Percentiles rank a stretch among this genome's conserved stretches.
These are phyloP conservation scores for Hyaloscypha variabilis DNA, from an alignment of 495 filamentous ascomycete genomes.

Conservation along the genomic window DNA sequence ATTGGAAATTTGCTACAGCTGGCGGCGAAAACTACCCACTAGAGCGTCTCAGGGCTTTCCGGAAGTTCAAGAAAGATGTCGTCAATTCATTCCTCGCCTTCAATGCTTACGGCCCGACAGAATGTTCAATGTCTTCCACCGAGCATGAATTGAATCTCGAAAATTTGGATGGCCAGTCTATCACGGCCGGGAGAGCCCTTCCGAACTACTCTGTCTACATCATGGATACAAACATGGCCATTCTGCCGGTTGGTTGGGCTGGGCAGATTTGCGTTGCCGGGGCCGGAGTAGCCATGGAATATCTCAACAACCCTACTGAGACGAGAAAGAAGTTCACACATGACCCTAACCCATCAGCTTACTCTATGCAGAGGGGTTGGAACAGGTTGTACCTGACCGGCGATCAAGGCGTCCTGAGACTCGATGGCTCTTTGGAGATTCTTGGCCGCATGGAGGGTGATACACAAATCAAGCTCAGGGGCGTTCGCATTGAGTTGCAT, in stretches of 20 bases:
- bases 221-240: slow-evolving; percentile 41
- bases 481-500: slow-evolving; percentile 52
- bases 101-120: slow-evolving; percentile 33
- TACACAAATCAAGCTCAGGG: slow-evolving; percentile 54
- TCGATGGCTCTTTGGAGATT: slow-evolving; percentile 38
- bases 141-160: neutral
- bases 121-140: slow-evolving; percentile 17
- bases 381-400: slow-evolving; percentile 29
- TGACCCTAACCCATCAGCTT: slow-evolving; percentile 27
- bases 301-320: slow-evolving; percentile 38
- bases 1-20: slow-evolving; percentile 13
- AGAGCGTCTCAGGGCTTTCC: neutral
- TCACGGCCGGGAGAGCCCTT: slow-evolving; percentile 36
- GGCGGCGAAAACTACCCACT: slow-evolving; percentile 18
- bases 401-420: slow-evolving; percentile 25
- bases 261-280: slow-evolving; percentile 51
- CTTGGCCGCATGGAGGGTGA: slow-evolving; percentile 45
- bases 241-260: slow-evolving; percentile 39
- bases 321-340: slow-evolving; percentile 38
- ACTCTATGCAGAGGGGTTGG: slow-evolving; percentile 21
- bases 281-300: slow-evolving; percentile 41
- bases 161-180: neutral
- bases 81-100: slow-evolving; percentile 1
- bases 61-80: neutral
- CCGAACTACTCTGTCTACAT: slow-evolving; percentile 47